Evolutionary conservation across 495 filamentous ascomycete species (phyloP), one percentile per base, ranked within the genome.

Genomic region (Hyaloscypha finlandica): DNA sequence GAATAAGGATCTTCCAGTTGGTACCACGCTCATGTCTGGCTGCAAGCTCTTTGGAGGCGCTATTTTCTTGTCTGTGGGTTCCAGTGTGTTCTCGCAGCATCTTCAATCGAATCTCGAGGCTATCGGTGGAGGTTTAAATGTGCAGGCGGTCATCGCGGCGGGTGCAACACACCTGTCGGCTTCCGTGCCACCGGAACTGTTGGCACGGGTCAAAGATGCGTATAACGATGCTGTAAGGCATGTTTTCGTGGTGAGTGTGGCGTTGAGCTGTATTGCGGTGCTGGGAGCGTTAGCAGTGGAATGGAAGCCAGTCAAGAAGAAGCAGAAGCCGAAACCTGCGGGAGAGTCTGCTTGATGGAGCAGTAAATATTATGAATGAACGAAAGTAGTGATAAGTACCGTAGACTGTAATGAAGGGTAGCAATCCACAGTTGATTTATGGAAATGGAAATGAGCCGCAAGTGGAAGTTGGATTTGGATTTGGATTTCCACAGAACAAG

Each of bases 61-160:
- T 5, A 72, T 91, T 32, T 89, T 90, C 69, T 75, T 86, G 35
- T 80, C 83, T 0, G 79, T 89, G 31, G 87, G 81, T 2, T 81
- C 89, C 69, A 87, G 84, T 58, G 77, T 90, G 12, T 83, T 90
- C 68, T 80, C 81, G 42, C 85, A 84, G 88, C 1, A 74, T 83
- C 39, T 65, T 67, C 81, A 68, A 73, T 35, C 79, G 73, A 59
- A 65, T 81, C 29, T 79, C 81, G 6, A 12, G 20, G 22, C n/a
- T 33, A 53, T 4, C 29, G 80, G 76, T 9, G 82, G 83, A 1
- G 68, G 57, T 6, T 12, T 48, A 6, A 70, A 80, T 82, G 4
- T 33, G 14, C 0, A 8, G 0, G 64, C 80, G 31, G 77, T 91
- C 1, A 70, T 88, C 1, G 65, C 69, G 0, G 80, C 79, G 5